These are phyloP conservation scores for Trematosphaeria pertusa DNA, from an alignment of 2,329 filamentous ascomycete species.

Conservation along the genomic window DNA sequence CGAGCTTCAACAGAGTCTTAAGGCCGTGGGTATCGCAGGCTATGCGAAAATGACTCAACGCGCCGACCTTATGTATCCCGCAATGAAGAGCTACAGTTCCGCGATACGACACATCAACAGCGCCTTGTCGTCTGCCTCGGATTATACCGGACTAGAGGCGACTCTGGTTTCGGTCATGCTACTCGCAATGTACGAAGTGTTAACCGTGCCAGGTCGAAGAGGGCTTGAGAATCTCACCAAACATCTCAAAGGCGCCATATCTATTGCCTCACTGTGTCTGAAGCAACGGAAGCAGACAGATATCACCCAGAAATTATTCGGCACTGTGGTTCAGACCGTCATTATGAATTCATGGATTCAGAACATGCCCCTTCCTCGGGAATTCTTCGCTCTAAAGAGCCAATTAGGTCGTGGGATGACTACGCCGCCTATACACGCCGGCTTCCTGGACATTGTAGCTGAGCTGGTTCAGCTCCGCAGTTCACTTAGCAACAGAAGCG, in stretches of 20 bases:
- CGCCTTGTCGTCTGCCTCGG: conserved; percentile 21
- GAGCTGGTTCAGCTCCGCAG: conserved; percentile 23
- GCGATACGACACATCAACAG: conserved; percentile 32
- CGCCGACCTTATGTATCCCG: conserved; percentile 21
- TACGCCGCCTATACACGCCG: conserved; percentile 15
- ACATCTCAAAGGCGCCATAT: conserved; percentile 36
- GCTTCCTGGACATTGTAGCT: conserved; percentile 26
- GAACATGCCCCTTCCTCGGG: conserved; percentile 23
- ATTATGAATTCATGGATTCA: conserved; percentile 38
- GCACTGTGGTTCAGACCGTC: conserved; percentile 25
- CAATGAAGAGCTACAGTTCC: conserved; percentile 27
- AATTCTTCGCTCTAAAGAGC: conserved; percentile 22
- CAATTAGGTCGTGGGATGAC: conserved; percentile 14
- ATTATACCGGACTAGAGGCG: conserved; percentile 21
- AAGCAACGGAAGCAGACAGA: conserved; percentile 21
- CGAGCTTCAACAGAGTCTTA: conserved; percentile 26
- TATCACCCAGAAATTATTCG: conserved; percentile 20
- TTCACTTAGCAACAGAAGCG: too few species aligned
- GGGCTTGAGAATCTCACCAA: conserved; percentile 32
- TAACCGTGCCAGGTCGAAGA: conserved; percentile 22
- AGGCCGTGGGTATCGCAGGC: conserved; percentile 34
- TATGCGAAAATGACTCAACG: conserved; percentile 25
- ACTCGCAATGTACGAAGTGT: conserved; percentile 36
- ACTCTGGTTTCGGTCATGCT: conserved; percentile 34
- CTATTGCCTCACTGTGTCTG: conserved; percentile 29